A percentile compares a stretch with the other conserved stretches of the same genome.
Evolutionary conservation across 805 yeast species (phyloP).

Genomic region (Saturnispora gosingensis): DNA sequence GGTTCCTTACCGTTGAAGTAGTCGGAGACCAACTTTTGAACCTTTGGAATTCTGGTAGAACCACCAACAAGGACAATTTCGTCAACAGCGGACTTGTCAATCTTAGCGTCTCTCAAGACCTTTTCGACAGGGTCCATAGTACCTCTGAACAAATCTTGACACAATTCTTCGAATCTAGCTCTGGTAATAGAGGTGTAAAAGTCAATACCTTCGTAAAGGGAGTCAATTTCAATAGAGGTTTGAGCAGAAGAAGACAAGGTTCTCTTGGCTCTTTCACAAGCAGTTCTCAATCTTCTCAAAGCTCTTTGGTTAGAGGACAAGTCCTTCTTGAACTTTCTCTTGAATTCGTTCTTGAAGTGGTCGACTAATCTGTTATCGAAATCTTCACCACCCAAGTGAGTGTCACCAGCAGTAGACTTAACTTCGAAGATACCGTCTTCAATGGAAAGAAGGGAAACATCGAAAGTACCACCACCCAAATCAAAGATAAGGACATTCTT

Average conservation of each 20-base stretch:
- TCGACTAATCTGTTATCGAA: constrained; percentile 73
- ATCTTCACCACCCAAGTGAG: constrained; percentile 83
- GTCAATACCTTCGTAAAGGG: constrained; percentile 89
- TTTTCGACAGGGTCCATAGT: constrained; percentile 93
- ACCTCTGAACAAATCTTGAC: constrained; percentile 89
- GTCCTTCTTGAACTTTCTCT: constrained; percentile 97
- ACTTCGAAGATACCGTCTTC: constrained; percentile 79
- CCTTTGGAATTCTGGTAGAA: constrained; percentile 96
- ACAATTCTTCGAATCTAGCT: constrained; percentile 95
- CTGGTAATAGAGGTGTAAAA: constrained; percentile 94
- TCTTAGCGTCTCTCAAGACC: constrained; percentile 82
- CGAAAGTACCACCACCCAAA: constrained; percentile 82
- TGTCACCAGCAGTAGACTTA: constrained; percentile 74
- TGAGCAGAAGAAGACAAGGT: constrained; percentile 93
- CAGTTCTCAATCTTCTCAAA: constrained; percentile 95
- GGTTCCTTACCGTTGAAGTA: constrained; percentile 97
- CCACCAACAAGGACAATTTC: constrained; percentile 97
- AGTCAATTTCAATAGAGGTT: constrained; percentile 91
- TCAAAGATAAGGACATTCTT: constrained; percentile 57
- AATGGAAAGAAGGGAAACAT: constrained; percentile 67
- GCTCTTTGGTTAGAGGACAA: constrained; percentile 91
- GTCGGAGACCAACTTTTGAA: constrained; percentile 91
- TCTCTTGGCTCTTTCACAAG: constrained; percentile 99
- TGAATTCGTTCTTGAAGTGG: constrained; percentile 90
- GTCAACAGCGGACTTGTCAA: constrained; percentile 82